Evolutionary conservation across 2,329 filamentous ascomycete genomes (phyloP), one percentile per base, ranked within the genome.

Genomic region (Penicillium sp.): DNA sequence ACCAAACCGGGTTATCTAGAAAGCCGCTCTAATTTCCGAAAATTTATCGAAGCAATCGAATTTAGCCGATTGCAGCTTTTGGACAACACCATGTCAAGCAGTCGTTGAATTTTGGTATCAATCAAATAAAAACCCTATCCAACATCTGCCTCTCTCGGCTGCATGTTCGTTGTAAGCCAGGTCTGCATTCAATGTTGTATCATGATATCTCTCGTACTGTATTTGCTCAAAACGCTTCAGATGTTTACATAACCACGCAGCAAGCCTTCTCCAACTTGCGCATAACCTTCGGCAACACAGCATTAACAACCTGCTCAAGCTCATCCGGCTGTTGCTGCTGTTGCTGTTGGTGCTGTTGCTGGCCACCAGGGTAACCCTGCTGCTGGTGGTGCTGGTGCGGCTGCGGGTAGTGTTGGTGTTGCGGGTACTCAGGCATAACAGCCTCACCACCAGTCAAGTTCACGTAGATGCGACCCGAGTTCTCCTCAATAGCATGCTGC

Each of bases 391-490:
- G 67, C 62, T 71, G 75, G 7, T 78, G 72, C 47, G 76, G 70
- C 51, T 18, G 78, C 41, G 79, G 74, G 49, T 71, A 68, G 18
- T 56, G 33, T 18, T 40, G 37, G 37, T 40, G 77, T 37, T 81
- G 78, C 41, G 79, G 74, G 49, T 71, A 68, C 22, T 56, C 61
- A 44, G 77, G 79, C 73, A 75, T 75, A 40, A 75, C 69, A 3
- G 84, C 85, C 47, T 85, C 79, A 12, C 87, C 89, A 53, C 92
- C 91, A 63, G 88, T 85, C 60, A 97, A 79, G 69, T 97, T 89
- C 58, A 97, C 85, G 70, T 90, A 96, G 41, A 99, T 92, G 15
- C 92, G 80, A 1, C 94, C 94, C 8, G 88, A 89, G 65, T 99
- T 97, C 47, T 89, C 87, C 78, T 97, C 94, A 1, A 91, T 95